Base-by-base conservation (phyloP, 768 basidiomycete genomes). In the Vishniacozyma victoriae region DNA sequence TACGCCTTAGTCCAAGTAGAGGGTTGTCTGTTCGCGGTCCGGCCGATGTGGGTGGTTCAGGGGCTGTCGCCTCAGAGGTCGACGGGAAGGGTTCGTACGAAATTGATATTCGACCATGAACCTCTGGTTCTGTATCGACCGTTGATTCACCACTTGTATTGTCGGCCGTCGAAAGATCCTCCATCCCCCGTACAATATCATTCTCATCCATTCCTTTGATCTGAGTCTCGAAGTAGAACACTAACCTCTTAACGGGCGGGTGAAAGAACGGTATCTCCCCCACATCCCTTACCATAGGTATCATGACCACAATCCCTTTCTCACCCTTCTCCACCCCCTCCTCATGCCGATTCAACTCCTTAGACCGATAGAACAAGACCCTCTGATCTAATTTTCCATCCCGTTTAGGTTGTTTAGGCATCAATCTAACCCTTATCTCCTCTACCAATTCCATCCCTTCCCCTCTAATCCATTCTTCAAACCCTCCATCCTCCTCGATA, bases 241-340 rank as follows among this genome's bases (percentile, higher is more conserved):
- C 89, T 26, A 97, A 75, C 50, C 85, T 84, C 2, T 70, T 73
- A 7, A 93, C 87, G 1, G 82, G 62, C 0, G 93, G 93, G 60
- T 97, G 91, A 61, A 93, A 96, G 64, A 87, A 96, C 0, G 93
- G 93, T 2, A 95, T 50, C 4, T 67, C 64, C 18, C 68, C 70
- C 5, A 77, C 78, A 0, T 68, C 52, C 12, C 69, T 57, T 1
- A 75, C 55, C 41, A 71, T 56, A 16, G 75, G 75, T 2, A 70
- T 60, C 18, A 75, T 57, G 5, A 75, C 47, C n/a, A 73, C 65
- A 22, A 71, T 29, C 1, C 56, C 67, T 27, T 59, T 68, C 57
- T 40, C 79, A 40, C 43, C 9, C 33, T 23, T 12, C 16, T 33
- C 40, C 33, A 15, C 24, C 35, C 39, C 41, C 6, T n/a, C 39